Base-by-base conservation (phyloP, 495 filamentous ascomycete genomes). In the Penicillium arizonense region DNA sequence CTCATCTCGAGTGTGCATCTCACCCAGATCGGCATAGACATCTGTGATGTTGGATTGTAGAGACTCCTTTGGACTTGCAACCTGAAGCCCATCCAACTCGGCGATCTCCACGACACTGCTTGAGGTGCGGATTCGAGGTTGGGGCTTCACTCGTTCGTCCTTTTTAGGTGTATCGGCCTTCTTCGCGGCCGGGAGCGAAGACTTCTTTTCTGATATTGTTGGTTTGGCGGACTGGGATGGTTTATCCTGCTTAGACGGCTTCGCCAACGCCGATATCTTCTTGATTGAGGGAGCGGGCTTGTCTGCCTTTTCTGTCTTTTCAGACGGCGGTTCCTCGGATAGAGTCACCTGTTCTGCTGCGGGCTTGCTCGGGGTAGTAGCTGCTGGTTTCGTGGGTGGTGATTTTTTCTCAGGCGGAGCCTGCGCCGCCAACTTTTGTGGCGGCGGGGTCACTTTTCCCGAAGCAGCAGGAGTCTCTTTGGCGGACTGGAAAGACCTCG, bases 51-150 rank as follows among this genome's bases (percentile, higher is more conserved):
- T 71, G 40, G 57, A 47, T n/a, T 58, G 57, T 26, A 64, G 53
- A 13, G 34, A 35, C 5, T 56, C 44, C 47, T 57, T 60, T 30
- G 33, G 44, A 14, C 34, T 61, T 32, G 48, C 49, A 1, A 77
- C 61, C 55, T 77, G 74, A 21, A 67, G 64, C 5, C 74, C 72
- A 42, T 77, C 74, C 26, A 77, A 46, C 47, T 77, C 74, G 3
- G 72, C 74, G 13, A 77, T 68, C 36, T 69, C 71, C 11, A 59
- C 44, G 6, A 60, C 53, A 47, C 34, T 57, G 9, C 47, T 36
- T 5, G 55, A 49, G 6, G 59, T 52, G 4, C 53, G 61, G 10
- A 55, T 30, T 11, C 56, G 61, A 7, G 63, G 58, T 13, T 59
- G 52, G n/a, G 56, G 36, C 26, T 62, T 61, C 4, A 50, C 42